These are phyloP conservation scores for Phellinidium pouzarii DNA, from an alignment of 1,284 basidiomycete genomes.

Conservation along the genomic window DNA sequence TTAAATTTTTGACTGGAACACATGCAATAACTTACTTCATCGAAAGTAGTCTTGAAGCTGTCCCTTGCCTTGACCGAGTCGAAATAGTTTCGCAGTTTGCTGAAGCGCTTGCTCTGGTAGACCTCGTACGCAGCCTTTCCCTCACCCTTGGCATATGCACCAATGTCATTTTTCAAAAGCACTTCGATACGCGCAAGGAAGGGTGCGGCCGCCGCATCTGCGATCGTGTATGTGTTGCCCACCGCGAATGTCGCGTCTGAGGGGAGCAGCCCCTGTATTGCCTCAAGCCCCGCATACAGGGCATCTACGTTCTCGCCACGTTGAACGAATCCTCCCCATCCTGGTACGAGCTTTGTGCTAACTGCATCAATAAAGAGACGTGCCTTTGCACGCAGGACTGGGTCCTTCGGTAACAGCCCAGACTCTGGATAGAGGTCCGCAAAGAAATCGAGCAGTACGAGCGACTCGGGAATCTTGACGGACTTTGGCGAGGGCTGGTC, in stretches of 20 bases:
- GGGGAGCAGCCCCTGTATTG: conserved; percentile 38
- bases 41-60: conserved; percentile 42
- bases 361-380: conserved; percentile 55
- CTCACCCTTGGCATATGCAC: conserved; percentile 35
- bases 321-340: conserved; percentile 30
- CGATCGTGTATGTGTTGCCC: conserved; percentile 36
- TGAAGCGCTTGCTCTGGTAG: conserved; percentile 34
- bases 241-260: conserved; percentile 34
- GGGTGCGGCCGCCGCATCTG: conserved; percentile 29
- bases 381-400: conserved; percentile 46
- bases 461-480: conserved; percentile 53
- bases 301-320: conserved; percentile 37
- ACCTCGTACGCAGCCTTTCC: conserved; percentile 37
- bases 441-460: conserved; percentile 56
- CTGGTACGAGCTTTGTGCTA: conserved; percentile 37
- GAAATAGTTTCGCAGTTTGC: conserved; percentile 37
- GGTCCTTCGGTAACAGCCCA: conserved; percentile 44
- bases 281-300: conserved; percentile 35
- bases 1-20: neutral
- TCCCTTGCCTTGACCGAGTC: conserved; percentile 36
- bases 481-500: conserved; percentile 51
- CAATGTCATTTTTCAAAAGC: conserved; percentile 38
- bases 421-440: conserved; percentile 46
- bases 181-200: conserved; percentile 36
- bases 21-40: conserved; percentile 29